phyloP scores from a whole-genome alignment of 306 rosid genomes.

The Gleditsia sinensis region DNA sequence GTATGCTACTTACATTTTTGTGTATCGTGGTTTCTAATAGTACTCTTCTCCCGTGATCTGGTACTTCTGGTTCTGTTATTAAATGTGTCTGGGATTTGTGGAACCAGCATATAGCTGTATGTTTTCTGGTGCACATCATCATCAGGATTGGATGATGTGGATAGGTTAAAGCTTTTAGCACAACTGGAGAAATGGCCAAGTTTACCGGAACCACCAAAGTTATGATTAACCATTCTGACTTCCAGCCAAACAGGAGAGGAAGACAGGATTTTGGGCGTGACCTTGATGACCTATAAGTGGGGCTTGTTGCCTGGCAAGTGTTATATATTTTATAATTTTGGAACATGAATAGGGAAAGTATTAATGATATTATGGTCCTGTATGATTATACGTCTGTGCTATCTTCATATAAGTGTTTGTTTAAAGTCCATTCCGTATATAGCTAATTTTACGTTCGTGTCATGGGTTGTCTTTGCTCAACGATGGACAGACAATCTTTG shows the following conservation, averaged over 20 bases:
- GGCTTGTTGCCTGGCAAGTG: conserved; percentile 58
- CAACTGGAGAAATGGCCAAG: conserved; percentile 48
- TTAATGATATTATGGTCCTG: conserved; percentile 63
- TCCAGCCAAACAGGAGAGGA: conserved; percentile 55
- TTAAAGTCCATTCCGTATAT: conserved; percentile 42
- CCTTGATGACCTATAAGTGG: conserved; percentile 52
- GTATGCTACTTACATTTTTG: conserved; percentile 55
- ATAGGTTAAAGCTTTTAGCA: conserved; percentile 45
- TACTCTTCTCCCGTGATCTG: conserved; percentile 54
- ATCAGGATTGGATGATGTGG: conserved; percentile 40
- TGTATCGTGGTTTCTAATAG: conserved; percentile 51
- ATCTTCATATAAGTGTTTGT: conserved; percentile 51
- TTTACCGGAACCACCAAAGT: conserved; percentile 48
- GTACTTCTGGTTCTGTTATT: conserved; percentile 38
- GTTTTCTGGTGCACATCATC: conserved; percentile 43
- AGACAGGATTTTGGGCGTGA: conserved; percentile 46
- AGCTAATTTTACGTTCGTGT: neutral
- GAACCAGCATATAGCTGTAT: conserved; percentile 61
- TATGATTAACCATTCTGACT: conserved; percentile 49
- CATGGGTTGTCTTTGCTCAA: conserved; percentile 35
- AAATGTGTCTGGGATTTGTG: conserved; percentile 41
- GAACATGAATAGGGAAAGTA: conserved; percentile 60
- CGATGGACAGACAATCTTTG: conserved; percentile 39
- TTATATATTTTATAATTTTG: conserved; percentile 65
- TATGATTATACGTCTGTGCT: conserved; percentile 54